phyloP scores from a whole-genome alignment of 352 stramenopile species.

The Phytophthora citrophthora region DNA sequence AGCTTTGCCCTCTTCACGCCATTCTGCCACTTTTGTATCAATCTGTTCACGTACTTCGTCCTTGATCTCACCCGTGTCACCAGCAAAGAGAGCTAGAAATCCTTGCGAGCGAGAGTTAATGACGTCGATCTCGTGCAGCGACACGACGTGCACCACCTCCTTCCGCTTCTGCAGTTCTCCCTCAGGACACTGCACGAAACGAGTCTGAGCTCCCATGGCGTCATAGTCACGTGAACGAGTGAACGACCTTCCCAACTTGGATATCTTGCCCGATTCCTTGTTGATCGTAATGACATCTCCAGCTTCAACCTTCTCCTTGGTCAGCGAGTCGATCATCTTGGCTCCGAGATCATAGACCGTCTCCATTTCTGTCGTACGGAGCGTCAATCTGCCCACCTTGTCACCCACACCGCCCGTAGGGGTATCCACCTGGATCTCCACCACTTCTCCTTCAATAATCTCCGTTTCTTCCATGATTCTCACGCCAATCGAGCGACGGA shows the following conservation, averaged over 20 bases:
- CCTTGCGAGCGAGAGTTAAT: constrained; percentile 99
- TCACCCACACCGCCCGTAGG: constrained; percentile 77
- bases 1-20: constrained; percentile 96
- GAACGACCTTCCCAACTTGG: constrained; percentile 98
- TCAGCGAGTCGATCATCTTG: constrained; percentile 99
- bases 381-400: constrained; percentile 93
- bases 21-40: constrained; percentile 97
- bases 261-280: constrained; percentile 98
- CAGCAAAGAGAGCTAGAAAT: constrained; percentile 99
- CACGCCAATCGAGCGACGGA: constrained; percentile 97
- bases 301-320: constrained; percentile 98
- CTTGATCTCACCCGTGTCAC: constrained; percentile 99
- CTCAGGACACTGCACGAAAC: constrained; percentile 92
- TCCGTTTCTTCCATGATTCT: constrained; percentile 99
- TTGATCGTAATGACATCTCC: constrained; percentile 99
- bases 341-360: constrained; percentile 99
- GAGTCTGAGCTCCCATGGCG: constrained; percentile 94
- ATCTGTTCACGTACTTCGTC: constrained; percentile 99
- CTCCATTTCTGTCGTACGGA: constrained; percentile 99
- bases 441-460: constrained; percentile 99
- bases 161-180: constrained; percentile 99
- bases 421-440: constrained; percentile 98
- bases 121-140: constrained; percentile 99
- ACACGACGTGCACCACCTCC: constrained; percentile 98
- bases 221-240: constrained; percentile 98